Conservation (phyloP, 352 stramenopile species). For the Thraustochytrium sp. region DNA sequence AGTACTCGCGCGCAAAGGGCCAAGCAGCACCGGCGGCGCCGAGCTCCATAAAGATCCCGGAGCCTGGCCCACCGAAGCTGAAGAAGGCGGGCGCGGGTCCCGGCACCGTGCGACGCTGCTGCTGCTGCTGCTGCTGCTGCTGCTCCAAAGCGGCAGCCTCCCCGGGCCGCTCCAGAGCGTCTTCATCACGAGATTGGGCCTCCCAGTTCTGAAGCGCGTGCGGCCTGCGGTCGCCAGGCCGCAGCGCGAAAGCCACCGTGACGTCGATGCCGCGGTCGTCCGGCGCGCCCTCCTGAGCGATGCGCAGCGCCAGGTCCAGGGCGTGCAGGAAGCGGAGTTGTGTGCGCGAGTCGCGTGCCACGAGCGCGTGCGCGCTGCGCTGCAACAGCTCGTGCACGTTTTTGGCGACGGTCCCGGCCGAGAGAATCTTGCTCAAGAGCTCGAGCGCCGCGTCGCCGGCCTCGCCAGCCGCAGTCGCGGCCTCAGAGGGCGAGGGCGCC, state of each 20-base stretch:
- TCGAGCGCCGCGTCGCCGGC: not conserved
- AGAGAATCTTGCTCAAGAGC: not conserved
- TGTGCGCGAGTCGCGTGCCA: not conserved
- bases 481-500: not conserved
- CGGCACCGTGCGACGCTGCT: too few species aligned
- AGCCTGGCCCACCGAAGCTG: not conserved
- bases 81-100: not conserved
- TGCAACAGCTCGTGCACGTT: constrained; percentile 1
- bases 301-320: not conserved
- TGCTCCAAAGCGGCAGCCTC: not conserved
- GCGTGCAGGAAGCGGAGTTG: constrained; percentile 12
- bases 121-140: too few species aligned
- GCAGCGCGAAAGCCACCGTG: not conserved
- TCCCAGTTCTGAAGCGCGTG: not conserved
- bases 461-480: not conserved
- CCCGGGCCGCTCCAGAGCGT: not conserved
- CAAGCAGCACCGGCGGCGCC: not conserved
- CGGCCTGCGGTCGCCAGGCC: not conserved
- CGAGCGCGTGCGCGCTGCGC: not conserved
- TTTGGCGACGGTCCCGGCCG: not conserved
- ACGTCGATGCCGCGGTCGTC: not conserved
- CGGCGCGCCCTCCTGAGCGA: not conserved
- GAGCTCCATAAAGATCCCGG: not conserved
- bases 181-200: not conserved
- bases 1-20: constrained; percentile 27